Evolutionary conservation across 177 flowering plant genomes (phyloP).

Genomic region (Tripterygium wilfordii): DNA sequence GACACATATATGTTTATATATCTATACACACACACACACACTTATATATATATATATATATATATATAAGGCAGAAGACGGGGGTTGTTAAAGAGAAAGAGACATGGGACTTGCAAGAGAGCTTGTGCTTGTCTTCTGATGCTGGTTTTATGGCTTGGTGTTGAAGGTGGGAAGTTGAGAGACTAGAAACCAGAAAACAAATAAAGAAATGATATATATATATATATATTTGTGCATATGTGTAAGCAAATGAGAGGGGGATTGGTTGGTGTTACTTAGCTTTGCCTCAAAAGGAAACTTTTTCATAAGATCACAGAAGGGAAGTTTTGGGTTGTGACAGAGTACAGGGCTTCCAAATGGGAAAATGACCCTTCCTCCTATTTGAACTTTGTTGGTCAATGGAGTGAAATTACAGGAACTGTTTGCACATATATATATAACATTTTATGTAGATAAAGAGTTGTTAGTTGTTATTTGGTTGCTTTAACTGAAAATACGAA

Average conservation of each 20-base stretch:
- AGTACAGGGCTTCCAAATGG: conserved; percentile 35
- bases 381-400: too few species aligned
- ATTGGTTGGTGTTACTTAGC: conserved; percentile 41
- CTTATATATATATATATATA: conserved; percentile 3
- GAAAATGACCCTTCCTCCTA: conserved; percentile 37
- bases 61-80: neutral
- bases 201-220: too few species aligned
- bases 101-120: conserved; percentile 36
- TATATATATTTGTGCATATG: too few species aligned
- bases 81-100: conserved; percentile 46
- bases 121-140: conserved; percentile 4
- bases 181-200: too few species aligned
- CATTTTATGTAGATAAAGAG: too few species aligned
- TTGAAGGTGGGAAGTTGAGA: conserved; percentile 34
- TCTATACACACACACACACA: too few species aligned
- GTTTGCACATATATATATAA: too few species aligned
- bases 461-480: too few species aligned
- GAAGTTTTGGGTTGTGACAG: conserved; percentile 25
- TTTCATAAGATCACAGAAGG: neutral
- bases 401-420: too few species aligned
- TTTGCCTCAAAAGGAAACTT: conserved; percentile 54
- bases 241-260: too few species aligned
- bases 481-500: too few species aligned
- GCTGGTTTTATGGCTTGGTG: conserved; percentile 25
- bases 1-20: neutral